phyloP scores from a whole-genome alignment of 805 yeast genomes.

The Tetrapisispora phaffii region DNA sequence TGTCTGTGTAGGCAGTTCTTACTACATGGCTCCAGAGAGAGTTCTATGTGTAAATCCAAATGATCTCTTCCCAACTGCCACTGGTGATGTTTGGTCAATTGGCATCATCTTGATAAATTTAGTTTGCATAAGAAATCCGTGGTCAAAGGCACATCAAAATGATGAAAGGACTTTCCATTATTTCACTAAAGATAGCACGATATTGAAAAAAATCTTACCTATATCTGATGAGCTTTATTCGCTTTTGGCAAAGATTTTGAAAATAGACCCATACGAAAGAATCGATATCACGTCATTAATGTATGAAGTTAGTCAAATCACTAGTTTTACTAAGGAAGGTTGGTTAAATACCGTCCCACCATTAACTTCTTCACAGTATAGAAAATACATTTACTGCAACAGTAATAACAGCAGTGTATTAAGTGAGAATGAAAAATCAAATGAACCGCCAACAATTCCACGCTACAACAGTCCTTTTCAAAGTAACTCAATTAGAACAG shows the following conservation, averaged over 20 bases:
- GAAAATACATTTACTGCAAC: neutral
- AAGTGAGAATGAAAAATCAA: neutral
- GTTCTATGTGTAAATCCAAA: constrained; percentile 20
- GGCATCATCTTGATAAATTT: constrained; percentile 74
- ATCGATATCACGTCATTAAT: constrained; percentile 16
- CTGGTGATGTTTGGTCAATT: constrained; percentile 83
- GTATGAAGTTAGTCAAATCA: constrained; percentile 16
- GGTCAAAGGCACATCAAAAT: constrained; percentile 67
- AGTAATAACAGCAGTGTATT: neutral
- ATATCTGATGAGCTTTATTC: constrained; percentile 52
- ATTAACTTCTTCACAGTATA: constrained; percentile 4
- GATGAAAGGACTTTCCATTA: constrained; percentile 57
- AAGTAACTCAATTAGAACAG: neutral
- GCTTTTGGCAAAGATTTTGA: constrained; percentile 34
- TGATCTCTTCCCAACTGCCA: constrained; percentile 43
- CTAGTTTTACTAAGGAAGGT: constrained; percentile 20
- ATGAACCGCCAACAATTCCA: neutral
- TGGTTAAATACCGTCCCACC: constrained; percentile 18
- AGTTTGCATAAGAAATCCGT: constrained; percentile 79
- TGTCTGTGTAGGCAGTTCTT: constrained; percentile 77
- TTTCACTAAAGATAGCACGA: constrained; percentile 44
- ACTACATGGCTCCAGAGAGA: constrained; percentile 90
- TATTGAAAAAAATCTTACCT: constrained; percentile 62
- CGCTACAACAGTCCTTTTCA: constrained; percentile 1
- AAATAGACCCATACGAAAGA: constrained; percentile 30